Percentiles rank a stretch among this genome's conserved stretches.
Evolutionary conservation across 108 stramenopile species (phyloP).

Genomic region (Licmophora abbreviata): DNA sequence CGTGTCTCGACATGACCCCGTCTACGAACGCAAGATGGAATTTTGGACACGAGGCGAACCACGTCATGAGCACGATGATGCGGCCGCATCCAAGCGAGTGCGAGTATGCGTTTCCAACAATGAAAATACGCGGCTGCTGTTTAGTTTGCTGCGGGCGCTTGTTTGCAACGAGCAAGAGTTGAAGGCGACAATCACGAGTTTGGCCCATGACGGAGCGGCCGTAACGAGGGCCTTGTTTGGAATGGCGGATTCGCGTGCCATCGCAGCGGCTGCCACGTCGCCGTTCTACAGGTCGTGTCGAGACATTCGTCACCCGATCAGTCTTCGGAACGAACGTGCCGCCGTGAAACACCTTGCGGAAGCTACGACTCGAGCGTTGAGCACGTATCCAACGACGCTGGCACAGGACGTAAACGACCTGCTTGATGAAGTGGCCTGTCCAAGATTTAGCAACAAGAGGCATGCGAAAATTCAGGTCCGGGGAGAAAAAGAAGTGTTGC

Average conservation of each 20-base stretch:
- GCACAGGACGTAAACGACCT: slow-evolving; percentile 64
- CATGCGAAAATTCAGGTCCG: slow-evolving; percentile 87
- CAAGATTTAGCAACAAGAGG: slow-evolving; percentile 73
- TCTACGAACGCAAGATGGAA: slow-evolving; percentile 57
- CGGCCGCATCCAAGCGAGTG: slow-evolving; percentile 53
- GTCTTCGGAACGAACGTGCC: slow-evolving; percentile 65
- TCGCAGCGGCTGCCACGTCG: slow-evolving; percentile 8
- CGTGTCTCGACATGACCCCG: slow-evolving; percentile 62
- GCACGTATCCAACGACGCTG: slow-evolving; percentile 73
- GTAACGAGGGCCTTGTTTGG: slow-evolving; percentile 32
- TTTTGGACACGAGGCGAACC: slow-evolving; percentile 81
- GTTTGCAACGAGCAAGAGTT: slow-evolving; percentile 65
- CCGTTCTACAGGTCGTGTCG: slow-evolving; percentile 60
- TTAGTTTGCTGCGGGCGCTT: slow-evolving; percentile 78
- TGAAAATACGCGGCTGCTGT: slow-evolving; percentile 83
- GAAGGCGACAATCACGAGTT: slow-evolving; percentile 33
- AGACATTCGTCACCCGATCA: slow-evolving; percentile 78
- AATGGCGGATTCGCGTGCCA: slow-evolving; percentile 12
- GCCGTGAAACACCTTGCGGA: slow-evolving; percentile 66
- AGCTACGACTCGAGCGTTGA: slow-evolving; percentile 43
- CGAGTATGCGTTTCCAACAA: slow-evolving; percentile 93
- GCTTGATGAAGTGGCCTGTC: slow-evolving; percentile 44
- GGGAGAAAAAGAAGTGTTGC: slow-evolving; percentile 87
- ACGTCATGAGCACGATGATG: neutral
- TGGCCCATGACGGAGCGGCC: slow-evolving; percentile 24